phyloP scores from a whole-genome alignment of 768 basidiomycete species.

The Macrolepiota fuliginosa region DNA sequence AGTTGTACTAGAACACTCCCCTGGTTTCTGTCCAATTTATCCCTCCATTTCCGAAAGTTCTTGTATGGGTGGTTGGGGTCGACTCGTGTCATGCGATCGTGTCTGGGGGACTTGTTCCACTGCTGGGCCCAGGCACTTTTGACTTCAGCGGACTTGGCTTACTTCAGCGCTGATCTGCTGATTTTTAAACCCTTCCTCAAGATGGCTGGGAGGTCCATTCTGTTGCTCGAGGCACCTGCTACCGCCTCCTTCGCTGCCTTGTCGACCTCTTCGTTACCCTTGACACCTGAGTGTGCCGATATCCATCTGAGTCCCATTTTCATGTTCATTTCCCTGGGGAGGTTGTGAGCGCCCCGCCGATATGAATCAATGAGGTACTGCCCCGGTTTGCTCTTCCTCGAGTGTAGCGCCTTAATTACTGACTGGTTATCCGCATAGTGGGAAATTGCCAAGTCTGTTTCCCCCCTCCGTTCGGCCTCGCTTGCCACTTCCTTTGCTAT shows the following conservation, averaged over 20 bases:
- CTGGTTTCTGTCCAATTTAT: conserved; percentile 5
- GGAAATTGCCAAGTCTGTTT: background rate
- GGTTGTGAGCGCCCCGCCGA: background rate
- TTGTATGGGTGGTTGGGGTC: conserved; percentile 17
- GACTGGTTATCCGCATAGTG: conserved; percentile 18
- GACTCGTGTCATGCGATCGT: background rate
- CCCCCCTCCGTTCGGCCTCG: background rate
- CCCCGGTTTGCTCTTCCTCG: conserved; percentile 5
- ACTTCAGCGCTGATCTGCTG: conserved; percentile 19
- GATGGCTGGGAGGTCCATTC: conserved; percentile 8
- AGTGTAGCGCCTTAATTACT: conserved; percentile 13
- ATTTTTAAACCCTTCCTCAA: conserved; percentile 4
- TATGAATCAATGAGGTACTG: conserved; percentile 12
- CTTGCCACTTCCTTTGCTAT: conserved; percentile 1
- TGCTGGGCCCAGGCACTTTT: conserved; percentile 6
- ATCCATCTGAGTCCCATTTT: conserved; percentile 21
- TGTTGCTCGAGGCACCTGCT: conserved; percentile 16
- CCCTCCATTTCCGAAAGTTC: conserved; percentile 9
- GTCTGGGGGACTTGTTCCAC: conserved; percentile 14
- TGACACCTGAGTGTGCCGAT: conserved; percentile 22
- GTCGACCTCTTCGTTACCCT: conserved; percentile 20
- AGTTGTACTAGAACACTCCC: conserved; percentile 23
- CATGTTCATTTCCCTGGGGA: background rate
- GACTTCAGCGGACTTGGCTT: conserved; percentile 9
- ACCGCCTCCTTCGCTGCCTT: conserved; percentile 22